Evolutionary conservation across 2,329 filamentous ascomycete genomes (phyloP), one percentile per base, ranked within the genome.

Genomic region (Penicillium psychrosexuale): DNA sequence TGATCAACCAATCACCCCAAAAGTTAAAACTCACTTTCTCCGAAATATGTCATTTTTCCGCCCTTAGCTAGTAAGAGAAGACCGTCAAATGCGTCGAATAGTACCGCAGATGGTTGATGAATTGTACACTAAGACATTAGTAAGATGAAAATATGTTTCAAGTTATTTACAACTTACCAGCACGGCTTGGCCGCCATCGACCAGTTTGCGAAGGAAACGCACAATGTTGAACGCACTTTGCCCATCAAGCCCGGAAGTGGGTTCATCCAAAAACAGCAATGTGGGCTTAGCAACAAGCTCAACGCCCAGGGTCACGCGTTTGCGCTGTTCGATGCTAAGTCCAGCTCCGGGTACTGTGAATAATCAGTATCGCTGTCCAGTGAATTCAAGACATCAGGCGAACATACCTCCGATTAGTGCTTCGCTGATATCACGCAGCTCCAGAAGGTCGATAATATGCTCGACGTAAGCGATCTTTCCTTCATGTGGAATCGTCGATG

Each of bases 391-490:
- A 0, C 12, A 46, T 22, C 0, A 15, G 24, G 11, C 2, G 9
- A 22, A 53, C 61, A 47, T 72, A 28, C 72, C 74, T 47, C 85
- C 86, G 19, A 89, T 86, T 0, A 82, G 79, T 1, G 85, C 85
- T 27, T 84, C 82, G 4, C 83, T 82, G 28, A 88, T 83, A 12
- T 82, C 78, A 12, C 78, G 73, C 77, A 89, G 82, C 63, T 89
- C 86, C 1, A 89, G 73, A 0, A 89, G 75, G 36, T 84, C 78
- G 24, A 86, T 84, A 37, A 89, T 84, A 1, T 80, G 83, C 61
- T 88, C 83, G 39, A 83, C 84, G 52, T 88, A 88, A 0, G 77
- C 80, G 33, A 85, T 77, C 66, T 88, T 89, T 52, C 88, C 85
- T 30, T 80, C 66, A 0, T 72, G 68, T 0, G 84, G 66, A 0